Conservation (phyloP, 2,329 filamentous ascomycete genomes). For the Zymoseptoria passerinii region DNA sequence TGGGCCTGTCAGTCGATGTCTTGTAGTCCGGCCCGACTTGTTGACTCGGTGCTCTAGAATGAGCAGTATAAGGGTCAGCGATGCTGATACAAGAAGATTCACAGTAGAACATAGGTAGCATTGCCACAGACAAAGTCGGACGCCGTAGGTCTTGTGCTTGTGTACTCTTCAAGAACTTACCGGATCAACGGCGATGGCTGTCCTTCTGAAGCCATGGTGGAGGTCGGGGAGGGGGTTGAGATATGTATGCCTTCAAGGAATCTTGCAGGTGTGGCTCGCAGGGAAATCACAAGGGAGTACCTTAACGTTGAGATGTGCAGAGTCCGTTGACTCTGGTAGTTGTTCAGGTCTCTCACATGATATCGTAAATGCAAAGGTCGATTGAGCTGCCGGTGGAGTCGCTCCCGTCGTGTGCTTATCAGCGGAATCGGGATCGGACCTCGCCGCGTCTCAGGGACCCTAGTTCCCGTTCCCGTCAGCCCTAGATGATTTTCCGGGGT, state of each 20-base stretch:
- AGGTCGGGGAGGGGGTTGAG: not conserved
- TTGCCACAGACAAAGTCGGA: no score
- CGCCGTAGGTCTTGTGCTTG: not conserved
- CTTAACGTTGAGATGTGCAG: not conserved
- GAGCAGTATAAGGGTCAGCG: slow-evolving; percentile 8
- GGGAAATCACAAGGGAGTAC: not conserved
- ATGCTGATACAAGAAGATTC: not conserved
- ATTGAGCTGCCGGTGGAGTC: not conserved
- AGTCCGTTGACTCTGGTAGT: not conserved
- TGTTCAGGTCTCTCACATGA: not conserved
- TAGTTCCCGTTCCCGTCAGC: no score
- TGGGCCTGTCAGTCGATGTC: slow-evolving; percentile 62
- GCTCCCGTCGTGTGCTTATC: not conserved
- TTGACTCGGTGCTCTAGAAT: slow-evolving; percentile 40
- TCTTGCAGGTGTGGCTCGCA: no score
- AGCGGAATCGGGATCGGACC: no score
- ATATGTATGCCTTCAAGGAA: no score
- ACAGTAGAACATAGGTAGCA: no score
- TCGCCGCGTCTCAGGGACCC: no score
- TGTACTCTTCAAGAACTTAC: not conserved
- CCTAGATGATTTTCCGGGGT: no score
- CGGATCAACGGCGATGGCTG: slow-evolving; percentile 8
- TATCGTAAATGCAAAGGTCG: not conserved
- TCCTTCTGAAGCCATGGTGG: slow-evolving; percentile 8
- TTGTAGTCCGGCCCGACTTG: slow-evolving; percentile 75